A percentile compares a stretch with the other conserved stretches of the same genome.
phyloP scores from a whole-genome alignment of 805 yeast species.

The Sugiyamaella marilandica region DNA sequence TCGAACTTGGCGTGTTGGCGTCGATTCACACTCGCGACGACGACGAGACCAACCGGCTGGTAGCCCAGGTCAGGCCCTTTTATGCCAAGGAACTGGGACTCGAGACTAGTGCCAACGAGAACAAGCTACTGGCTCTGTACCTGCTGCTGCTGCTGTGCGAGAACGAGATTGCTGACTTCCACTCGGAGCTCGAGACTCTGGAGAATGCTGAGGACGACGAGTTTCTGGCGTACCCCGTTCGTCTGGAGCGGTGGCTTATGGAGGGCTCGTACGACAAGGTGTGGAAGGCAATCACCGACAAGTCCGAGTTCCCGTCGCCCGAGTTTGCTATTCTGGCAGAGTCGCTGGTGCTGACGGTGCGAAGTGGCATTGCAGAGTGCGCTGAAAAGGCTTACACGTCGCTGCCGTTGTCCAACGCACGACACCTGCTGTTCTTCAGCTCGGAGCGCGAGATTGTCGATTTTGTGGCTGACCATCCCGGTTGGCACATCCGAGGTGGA shows the following conservation, averaged over 20 bases:
- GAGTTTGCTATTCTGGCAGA: constrained; percentile 78
- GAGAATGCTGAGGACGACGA: constrained; percentile 61
- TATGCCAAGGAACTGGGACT: constrained; percentile 45
- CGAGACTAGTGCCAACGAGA: constrained; percentile 54
- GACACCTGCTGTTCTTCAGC: constrained; percentile 67
- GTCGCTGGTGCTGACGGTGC: constrained; percentile 69
- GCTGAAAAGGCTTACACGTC: constrained; percentile 71
- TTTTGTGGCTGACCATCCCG: constrained; percentile 47
- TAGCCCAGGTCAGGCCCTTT: constrained; percentile 72
- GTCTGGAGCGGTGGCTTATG: constrained; percentile 88
- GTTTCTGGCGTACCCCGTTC: constrained; percentile 76
- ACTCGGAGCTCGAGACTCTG: constrained; percentile 77
- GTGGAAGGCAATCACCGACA: constrained; percentile 65
- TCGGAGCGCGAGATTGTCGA: constrained; percentile 50
- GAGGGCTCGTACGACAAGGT: constrained; percentile 95
- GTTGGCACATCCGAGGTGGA: constrained; percentile 56
- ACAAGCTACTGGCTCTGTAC: constrained; percentile 71
- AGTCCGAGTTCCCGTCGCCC: constrained; percentile 46
- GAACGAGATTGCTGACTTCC: constrained; percentile 83
- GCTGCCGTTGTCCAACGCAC: constrained; percentile 78
- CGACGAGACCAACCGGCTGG: constrained; percentile 63
- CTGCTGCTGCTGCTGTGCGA: constrained; percentile 71
- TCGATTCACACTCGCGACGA: constrained; percentile 62
- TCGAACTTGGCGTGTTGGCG: constrained; percentile 84
- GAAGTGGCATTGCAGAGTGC: constrained; percentile 80